Evolutionary conservation across 2,329 filamentous ascomycete genomes (phyloP), one percentile per base, ranked within the genome.

Genomic region (Coniochaeta ligniaria): DNA sequence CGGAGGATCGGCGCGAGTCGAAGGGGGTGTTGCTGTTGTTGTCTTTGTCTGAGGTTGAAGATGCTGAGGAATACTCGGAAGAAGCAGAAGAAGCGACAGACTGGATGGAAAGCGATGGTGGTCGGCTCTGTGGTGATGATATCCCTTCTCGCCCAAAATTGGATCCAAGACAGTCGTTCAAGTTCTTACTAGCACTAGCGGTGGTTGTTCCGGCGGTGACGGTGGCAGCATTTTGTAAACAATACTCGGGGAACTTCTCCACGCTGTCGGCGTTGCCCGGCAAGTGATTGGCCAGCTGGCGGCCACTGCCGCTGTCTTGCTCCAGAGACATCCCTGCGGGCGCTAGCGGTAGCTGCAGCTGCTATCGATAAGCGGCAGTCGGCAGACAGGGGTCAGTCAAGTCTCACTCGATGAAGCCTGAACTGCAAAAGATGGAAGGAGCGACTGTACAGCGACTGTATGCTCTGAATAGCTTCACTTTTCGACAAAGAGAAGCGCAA

Each of bases 231-330:
- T 58, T 64, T 62, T 73, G 74, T 78, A 78, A 78, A 78, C 76
- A 78, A 74, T 75, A 73, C 69, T 73, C 71, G 66, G 74, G 72
- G 72, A 75, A 75, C 67, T 70, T 69, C 66, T 75, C 70, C 61
- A 67, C 70, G 64, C 64, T 62, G 61, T 67, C 66, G 62, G 64
- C 65, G 74, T 76, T 77, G 74, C 74, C 66, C 69, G 72, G 75
- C 54, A 36, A 56, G 38, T 56, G 54, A 24, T 11, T 36, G 31
- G 33, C 6, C 54, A 56, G 54, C 54, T 56, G 54, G 54, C 54
- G 6, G 31, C 33, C 54, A 56, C 12, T 56, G 54, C 54, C 35
- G 17, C 24, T 35, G 26, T 55, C 52, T 33, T 20, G 52, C 6
- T 6, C n/a, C 28, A 36, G 31, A 35, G 54, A 56, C 54, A 56